Evolutionary conservation across 139 green algal genomes (phyloP), one percentile per base, ranked within the genome.

Genomic region (Marvania coccoides): DNA sequence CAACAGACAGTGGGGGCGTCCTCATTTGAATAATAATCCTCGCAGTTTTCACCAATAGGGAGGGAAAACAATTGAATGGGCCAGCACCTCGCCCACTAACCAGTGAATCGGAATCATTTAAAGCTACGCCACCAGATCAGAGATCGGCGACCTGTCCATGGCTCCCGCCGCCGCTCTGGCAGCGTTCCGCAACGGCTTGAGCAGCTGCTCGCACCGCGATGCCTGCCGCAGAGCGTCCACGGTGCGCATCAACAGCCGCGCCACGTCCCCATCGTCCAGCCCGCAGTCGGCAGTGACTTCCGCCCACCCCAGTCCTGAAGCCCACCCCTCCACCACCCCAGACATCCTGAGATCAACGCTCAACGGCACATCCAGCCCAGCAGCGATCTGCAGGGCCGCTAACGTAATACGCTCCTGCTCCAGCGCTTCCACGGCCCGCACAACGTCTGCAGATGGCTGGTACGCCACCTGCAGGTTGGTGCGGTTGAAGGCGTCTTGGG

Each of bases 201-300:
- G 62, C 63, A 93, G 63, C 19, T 79, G 55, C 28, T 65, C 53
- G 38, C 83, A 83, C 31, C 65, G 73, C 8, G 34, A 62, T 24
- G 80, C 68, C 81, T 96, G 89, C 29, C 84, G 79, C 48, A 95
- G 71, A 61, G 94, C 39, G 71, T 96, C 90, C 4, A 76, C 61
- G 14, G 85, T 91, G 57, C 90, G 76, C 6, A 76, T 83, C 34
- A 96, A 76, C 56, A 96, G 77, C 4, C 88, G 75, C 4, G 86
- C 87, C 30, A 96, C 71, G 72, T 96, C 90, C 1, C 90, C 90
- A 39, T 94, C 89, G 55, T 96, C 90, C 51, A 96, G 53, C 29
- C 55, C 73, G 42, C 71, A 83, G 67, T 88, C 83, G 8, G 53
- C 47, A 64, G 82, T 88, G 33, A 90, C 53, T 61, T 89, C 67